Evolutionary conservation across 352 stramenopile genomes (phyloP).

Genomic region (Pythium sukuiense): DNA sequence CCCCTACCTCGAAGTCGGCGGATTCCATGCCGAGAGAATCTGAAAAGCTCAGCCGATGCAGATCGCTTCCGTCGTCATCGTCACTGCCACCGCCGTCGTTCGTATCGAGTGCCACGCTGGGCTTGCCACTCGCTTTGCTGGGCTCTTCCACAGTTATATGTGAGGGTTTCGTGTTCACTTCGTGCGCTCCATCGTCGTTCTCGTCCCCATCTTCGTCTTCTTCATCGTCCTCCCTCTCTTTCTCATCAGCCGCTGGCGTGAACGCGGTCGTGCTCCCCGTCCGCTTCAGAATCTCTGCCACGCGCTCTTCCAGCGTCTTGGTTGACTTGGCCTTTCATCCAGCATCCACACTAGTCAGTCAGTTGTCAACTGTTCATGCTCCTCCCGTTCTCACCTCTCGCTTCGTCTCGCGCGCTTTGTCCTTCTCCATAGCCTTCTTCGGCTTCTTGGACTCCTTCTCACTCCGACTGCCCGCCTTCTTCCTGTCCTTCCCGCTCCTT

Average conservation of each 20-base stretch:
- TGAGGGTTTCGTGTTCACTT: background rate
- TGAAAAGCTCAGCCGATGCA: conserved; percentile 43
- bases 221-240: conserved; percentile 4
- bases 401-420: conserved; percentile 18
- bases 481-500: conserved; percentile 23
- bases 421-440: conserved; percentile 32
- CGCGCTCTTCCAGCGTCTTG: conserved; percentile 67
- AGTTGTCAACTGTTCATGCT: background rate
- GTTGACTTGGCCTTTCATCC: conserved; percentile 21
- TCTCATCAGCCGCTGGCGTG: background rate
- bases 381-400: conserved; percentile 17
- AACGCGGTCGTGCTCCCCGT: conserved; percentile 58
- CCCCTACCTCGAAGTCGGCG: conserved; percentile 83
- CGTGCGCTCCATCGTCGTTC: conserved; percentile 2
- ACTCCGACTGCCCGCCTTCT: background rate
- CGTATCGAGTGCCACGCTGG: background rate
- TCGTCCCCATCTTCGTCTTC: conserved; percentile 14
- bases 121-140: background rate
- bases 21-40: conserved; percentile 78
- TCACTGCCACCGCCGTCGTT: background rate
- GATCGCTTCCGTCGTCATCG: conserved; percentile 19
- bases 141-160: background rate
- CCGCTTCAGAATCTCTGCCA: conserved; percentile 75
- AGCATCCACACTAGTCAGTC: background rate
- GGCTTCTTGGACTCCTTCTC: conserved; percentile 12